phyloP scores from a whole-genome alignment of 495 filamentous ascomycete species.

The Tetracladium marchalianum region DNA sequence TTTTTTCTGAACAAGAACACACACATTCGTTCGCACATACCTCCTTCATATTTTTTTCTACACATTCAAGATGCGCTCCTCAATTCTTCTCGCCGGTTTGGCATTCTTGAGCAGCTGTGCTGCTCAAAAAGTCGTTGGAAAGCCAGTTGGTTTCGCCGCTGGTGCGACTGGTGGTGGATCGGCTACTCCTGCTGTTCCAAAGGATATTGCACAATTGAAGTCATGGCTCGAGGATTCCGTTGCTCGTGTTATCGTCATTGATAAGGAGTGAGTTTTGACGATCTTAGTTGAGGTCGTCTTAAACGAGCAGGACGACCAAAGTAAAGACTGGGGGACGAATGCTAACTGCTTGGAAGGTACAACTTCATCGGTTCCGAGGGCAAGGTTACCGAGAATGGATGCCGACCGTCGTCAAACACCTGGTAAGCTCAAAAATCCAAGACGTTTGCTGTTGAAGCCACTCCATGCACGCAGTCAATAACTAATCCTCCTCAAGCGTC shows the following conservation, averaged over 20 bases:
- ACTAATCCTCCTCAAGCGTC: neutral
- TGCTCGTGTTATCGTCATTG: constrained; percentile 38
- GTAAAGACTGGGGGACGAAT: neutral
- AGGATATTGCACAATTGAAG: constrained; percentile 27
- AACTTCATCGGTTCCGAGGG: constrained; percentile 35
- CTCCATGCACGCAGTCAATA: too few species aligned
- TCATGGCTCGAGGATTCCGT: constrained; percentile 28
- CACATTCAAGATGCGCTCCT: constrained; percentile 1
- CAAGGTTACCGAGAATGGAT: constrained; percentile 29
- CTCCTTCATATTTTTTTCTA: neutral
- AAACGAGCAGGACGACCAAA: too few species aligned
- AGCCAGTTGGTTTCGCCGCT: constrained; percentile 25
- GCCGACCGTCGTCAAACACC: constrained; percentile 30
- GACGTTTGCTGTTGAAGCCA: too few species aligned
- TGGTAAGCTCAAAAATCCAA: neutral
- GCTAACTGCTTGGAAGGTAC: constrained; percentile 17
- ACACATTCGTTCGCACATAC: neutral
- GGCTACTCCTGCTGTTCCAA: constrained; percentile 33
- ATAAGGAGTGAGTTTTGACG: constrained; percentile 20
- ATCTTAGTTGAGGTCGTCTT: neutral
- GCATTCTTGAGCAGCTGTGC: neutral
- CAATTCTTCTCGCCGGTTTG: constrained; percentile 3
- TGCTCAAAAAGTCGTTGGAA: constrained; percentile 22
- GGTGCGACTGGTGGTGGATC: constrained; percentile 41
- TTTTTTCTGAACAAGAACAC: neutral